Conservation (phyloP, 2,329 filamentous ascomycete species). For the Thelonectria blattea region DNA sequence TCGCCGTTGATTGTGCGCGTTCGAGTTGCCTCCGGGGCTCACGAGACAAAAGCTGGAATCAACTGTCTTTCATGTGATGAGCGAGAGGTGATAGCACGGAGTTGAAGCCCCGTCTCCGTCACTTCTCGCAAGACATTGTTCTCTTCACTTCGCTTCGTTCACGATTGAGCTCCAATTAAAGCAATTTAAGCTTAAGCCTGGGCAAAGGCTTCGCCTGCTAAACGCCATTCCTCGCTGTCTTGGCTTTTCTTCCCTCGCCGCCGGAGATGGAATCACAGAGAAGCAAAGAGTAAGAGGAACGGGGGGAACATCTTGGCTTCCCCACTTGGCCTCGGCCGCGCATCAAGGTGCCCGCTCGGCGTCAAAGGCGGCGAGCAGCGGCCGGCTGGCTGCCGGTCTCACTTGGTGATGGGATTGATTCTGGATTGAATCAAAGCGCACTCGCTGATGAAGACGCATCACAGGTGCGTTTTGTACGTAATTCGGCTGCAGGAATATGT, state of each 20-base stretch:
- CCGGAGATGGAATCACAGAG: slow-evolving; percentile 5
- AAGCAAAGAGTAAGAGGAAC: neutral
- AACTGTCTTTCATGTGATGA: neutral
- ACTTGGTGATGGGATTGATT: neutral
- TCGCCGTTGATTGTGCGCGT: neutral
- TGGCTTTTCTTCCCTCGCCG: neutral
- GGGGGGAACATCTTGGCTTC: slow-evolving; percentile 3
- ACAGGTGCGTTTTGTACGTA: neutral
- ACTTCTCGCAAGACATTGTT: neutral
- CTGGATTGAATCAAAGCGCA: neutral
- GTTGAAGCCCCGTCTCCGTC: neutral
- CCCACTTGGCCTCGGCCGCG: neutral
- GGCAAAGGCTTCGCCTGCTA: neutral
- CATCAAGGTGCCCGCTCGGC: neutral
- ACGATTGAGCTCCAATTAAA: neutral
- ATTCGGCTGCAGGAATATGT: neutral
- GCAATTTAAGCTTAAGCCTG: neutral
- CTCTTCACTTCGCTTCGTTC: neutral
- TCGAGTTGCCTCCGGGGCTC: neutral
- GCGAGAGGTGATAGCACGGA: neutral
- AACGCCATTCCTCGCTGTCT: neutral
- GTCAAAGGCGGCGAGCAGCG: neutral
- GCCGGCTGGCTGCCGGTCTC: neutral
- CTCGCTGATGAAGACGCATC: too few species aligned
- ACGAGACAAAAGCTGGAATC: neutral